Percentiles rank a stretch among this genome's conserved stretches.
Evolutionary conservation across 2,329 filamentous ascomycete genomes (phyloP).

Genomic region (Apiospora rasikravindrae): DNA sequence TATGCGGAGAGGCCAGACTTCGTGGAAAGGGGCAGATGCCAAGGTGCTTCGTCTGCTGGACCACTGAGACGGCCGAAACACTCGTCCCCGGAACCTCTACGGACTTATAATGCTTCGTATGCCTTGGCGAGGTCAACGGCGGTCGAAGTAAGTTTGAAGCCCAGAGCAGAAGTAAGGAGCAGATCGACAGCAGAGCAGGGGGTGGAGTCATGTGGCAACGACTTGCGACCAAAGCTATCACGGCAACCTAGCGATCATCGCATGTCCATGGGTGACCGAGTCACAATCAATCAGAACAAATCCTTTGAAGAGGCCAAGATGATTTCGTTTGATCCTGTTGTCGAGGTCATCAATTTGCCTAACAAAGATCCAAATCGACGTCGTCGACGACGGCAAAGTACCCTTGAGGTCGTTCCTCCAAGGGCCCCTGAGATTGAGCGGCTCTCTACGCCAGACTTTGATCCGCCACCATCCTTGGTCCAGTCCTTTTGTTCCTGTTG

Average conservation of each 20-base stretch:
- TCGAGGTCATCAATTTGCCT: background rate
- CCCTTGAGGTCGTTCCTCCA: background rate
- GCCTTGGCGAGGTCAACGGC: background rate
- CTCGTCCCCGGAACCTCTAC: background rate
- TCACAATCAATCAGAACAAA: background rate
- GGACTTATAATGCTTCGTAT: background rate
- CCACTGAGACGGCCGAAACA: background rate
- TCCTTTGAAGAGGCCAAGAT: background rate
- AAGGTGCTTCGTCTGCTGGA: background rate
- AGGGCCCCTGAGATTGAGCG: background rate
- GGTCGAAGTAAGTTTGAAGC: background rate
- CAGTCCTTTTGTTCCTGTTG: background rate
- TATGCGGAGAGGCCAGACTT: background rate
- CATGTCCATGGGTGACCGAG: background rate
- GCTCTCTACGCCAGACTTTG: background rate
- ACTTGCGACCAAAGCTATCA: background rate
- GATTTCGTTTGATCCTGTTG: background rate
- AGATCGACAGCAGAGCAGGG: background rate
- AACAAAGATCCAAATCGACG: background rate
- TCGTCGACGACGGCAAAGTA: background rate
- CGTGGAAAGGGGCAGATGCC: background rate
- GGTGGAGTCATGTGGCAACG: background rate
- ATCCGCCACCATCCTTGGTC: background rate
- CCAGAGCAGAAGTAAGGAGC: background rate
- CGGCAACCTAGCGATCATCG: background rate